Conservation (phyloP, 345 rosid species). For the Eucalyptus dawsonii region DNA sequence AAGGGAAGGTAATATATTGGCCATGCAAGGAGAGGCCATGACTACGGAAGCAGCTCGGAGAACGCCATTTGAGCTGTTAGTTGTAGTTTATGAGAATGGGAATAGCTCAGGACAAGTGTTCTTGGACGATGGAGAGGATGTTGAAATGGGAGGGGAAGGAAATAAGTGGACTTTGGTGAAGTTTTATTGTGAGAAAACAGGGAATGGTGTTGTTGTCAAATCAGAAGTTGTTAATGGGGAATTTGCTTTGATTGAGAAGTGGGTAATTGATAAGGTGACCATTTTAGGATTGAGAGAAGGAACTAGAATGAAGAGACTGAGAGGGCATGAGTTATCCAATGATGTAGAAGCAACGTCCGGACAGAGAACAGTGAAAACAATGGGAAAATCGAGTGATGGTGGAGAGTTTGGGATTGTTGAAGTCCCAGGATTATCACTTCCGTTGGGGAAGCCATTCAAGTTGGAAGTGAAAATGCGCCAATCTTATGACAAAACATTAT, state of each 20-base stretch:
- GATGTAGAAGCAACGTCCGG: background rate
- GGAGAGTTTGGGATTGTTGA: background rate
- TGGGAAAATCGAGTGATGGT: background rate
- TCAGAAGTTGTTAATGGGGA: conserved; percentile 40
- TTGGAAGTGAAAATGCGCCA: conserved; percentile 9
- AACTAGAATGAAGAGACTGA: background rate
- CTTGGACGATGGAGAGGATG: conserved; percentile 50
- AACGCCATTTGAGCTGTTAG: conserved; percentile 38
- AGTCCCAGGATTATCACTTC: conserved; percentile 6
- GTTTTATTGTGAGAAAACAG: conserved; percentile 15
- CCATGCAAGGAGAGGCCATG: conserved; percentile 64
- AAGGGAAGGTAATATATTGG: conserved; percentile 49
- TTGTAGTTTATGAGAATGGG: conserved; percentile 20
- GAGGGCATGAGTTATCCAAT: conserved; percentile 8
- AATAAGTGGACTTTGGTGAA: conserved; percentile 31
- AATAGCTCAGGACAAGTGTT: conserved; percentile 41
- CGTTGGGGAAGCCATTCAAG: conserved; percentile 24
- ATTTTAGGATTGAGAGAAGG: conserved; percentile 31
- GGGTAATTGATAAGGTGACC: conserved; percentile 35
- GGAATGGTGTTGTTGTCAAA: conserved; percentile 4
- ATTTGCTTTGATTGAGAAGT: conserved; percentile 34
- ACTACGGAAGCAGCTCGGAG: conserved; percentile 43
- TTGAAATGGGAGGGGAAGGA: conserved; percentile 39
- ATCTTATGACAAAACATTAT: background rate
- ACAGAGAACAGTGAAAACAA: background rate